Evolutionary conservation across 495 filamentous ascomycete species (phyloP), one percentile per base, ranked within the genome.

Genomic region (Tuber umbilicatum): DNA sequence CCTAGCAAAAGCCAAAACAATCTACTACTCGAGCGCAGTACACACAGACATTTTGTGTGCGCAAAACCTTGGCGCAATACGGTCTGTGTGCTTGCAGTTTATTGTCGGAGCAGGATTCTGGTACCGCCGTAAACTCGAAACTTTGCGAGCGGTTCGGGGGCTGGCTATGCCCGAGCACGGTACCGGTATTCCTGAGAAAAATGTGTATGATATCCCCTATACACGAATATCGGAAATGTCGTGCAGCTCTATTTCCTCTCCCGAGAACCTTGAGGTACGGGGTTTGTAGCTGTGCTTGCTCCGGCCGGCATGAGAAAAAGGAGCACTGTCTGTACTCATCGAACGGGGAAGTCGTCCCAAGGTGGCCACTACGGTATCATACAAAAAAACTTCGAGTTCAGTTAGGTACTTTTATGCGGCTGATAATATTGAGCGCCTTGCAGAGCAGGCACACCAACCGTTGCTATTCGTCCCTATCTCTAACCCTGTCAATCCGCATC

Each of bases 361-460:
- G 71, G 76, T 60, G 27, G 42, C 39, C 31, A 37, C 72, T 75
- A 69, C 55, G n/a, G 55, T 64, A 64, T n/a, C 2, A n/a, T n/a
- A n/a, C n/a, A 47, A 64, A 72, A 43, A 69, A 70, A 55, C 64
- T 75, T 74, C 72, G 39, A 45, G 75, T 79, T 78, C 41, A 79
- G 77, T 78, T 78, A 72, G 77, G 77, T 74, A 78, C 74, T 75
- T 73, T 75, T 78, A 79, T 79, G 76, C 77, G 77, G 77, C 75
- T 78, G 77, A 79, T 78, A 76, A 72, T 71, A 78, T 78, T 50
- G 76, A 70, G 75, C 77, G 68, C 69, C 75, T 78, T 75, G 77
- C 77, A 77, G 74, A 73, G 71, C 55, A 16, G 55, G 17, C 55
- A 16, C n/a, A 73, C 70, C 41, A 73, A 69, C 47, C 70, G 70